Base-by-base conservation (phyloP, 2,329 filamentous ascomycete genomes). In the Lachnellula subtilissima region DNA sequence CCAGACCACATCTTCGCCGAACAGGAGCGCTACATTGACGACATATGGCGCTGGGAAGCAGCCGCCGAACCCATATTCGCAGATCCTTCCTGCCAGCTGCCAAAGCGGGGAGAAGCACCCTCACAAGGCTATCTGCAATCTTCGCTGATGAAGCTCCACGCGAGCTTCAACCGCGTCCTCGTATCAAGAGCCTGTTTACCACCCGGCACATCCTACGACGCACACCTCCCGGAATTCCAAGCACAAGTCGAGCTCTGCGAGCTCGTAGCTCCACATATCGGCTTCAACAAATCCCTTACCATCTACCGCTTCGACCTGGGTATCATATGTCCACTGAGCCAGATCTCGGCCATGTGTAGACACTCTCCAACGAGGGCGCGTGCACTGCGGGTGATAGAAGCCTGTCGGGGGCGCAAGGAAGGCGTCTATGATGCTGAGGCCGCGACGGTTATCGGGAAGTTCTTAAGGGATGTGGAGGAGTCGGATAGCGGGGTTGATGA, bases 161-260 rank as follows among this genome's bases (percentile, higher is more conserved):
- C 48, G 0, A 54, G 56, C 0, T 43, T 56, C 5, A 55, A 52
- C 37, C 43, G 52, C 8, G 36, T 61, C 9, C n/a, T 17, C 3
- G 43, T 61, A 9, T 28, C 45, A 5, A 39, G 43, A 1, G 25
- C 52, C 2, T 59, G 59, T n/a, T 52, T 36, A 32, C 42, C 17
- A 1, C 39, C 50, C 7, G 58, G 59, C 46, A 53, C 40, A 25
- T 25, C 42, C n/a, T 59, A 61, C 45, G 58, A 61, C 48, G 39
- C 25, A 7, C 53, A 50, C 15, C n/a, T 55, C 5, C 23, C 28
- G 3, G 47, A 59, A 32, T 62, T 61, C 35, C 28, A 36, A 14
- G 48, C 25, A 1, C 52, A 55, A 23, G 48, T 57, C 17, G 37
- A 54, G n/a, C 48, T 55, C 14, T 53, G 39, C 2, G 14, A 48